phyloP scores from a whole-genome alignment of 768 basidiomycete species.

The Tubosaeta brunneosetosa region DNA sequence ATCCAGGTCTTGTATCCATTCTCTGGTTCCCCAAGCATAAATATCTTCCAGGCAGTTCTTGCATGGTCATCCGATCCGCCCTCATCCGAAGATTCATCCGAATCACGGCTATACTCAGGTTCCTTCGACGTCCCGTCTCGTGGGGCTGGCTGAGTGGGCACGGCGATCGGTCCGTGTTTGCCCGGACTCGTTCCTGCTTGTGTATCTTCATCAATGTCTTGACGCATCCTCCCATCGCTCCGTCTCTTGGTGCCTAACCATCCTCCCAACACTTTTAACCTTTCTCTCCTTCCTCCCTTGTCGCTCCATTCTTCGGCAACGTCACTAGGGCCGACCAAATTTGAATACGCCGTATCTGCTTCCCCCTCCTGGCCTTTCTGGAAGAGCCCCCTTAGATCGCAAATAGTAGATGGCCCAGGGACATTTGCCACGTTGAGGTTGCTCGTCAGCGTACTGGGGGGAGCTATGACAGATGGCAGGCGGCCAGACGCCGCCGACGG shows the following conservation, averaged over 20 bases:
- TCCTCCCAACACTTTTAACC: conserved; percentile 40
- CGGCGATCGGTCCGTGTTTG: background rate
- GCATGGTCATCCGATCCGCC: conserved; percentile 47
- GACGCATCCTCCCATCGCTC: conserved; percentile 33
- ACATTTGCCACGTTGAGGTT: conserved; percentile 7
- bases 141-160: background rate
- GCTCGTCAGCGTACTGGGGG: conserved; percentile 19
- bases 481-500: conserved; percentile 1
- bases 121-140: background rate
- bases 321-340: conserved; percentile 55
- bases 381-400: background rate
- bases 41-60: conserved; percentile 53
- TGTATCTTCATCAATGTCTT: conserved; percentile 13
- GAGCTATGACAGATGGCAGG: conserved; percentile 18
- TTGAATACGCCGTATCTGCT: conserved; percentile 54
- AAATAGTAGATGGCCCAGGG: conserved; percentile 21
- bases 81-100: conserved; percentile 40
- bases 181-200: background rate
- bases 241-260: conserved; percentile 38
- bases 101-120: conserved; percentile 33
- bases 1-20: conserved; percentile 12
- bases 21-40: conserved; percentile 37
- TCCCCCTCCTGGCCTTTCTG: conserved; percentile 19
- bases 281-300: conserved; percentile 39
- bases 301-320: conserved; percentile 56